A percentile compares a stretch with the other conserved stretches of the same genome.
Conservation (phyloP, 441 rosid species). For the Adansonia rubrostipa region DNA sequence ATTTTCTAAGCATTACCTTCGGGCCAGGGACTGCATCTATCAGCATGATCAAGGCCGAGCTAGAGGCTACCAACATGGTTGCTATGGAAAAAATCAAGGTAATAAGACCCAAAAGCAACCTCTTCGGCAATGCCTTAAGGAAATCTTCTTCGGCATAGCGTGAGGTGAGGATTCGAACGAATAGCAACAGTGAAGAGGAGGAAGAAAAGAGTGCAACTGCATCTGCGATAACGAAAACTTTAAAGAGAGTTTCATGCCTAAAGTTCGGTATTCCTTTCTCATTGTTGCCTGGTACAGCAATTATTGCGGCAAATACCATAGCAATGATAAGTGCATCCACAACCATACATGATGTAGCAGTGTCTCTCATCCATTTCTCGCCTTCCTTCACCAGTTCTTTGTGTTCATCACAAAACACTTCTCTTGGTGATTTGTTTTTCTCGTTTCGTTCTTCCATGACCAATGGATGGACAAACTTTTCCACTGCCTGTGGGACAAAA, state of each 20-base stretch:
- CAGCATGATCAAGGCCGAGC: background rate
- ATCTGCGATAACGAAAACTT: slow-evolving; percentile 24
- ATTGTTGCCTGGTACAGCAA: slow-evolving; percentile 38
- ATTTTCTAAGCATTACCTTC: background rate
- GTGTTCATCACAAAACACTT: slow-evolving; percentile 22
- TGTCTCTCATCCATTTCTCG: slow-evolving; percentile 33
- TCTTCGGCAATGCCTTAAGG: slow-evolving; percentile 20
- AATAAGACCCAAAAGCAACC: slow-evolving; percentile 19
- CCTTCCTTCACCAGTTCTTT: background rate
- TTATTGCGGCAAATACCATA: slow-evolving; percentile 19
- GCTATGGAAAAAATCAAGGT: slow-evolving; percentile 23
- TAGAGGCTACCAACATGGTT: slow-evolving; percentile 23
- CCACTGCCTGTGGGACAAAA: background rate
- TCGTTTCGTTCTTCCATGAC: background rate
- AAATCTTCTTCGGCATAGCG: slow-evolving; percentile 28
- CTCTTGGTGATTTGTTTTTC: background rate
- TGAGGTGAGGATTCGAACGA: slow-evolving; percentile 30
- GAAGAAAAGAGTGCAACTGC: slow-evolving; percentile 26
- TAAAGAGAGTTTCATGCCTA: background rate
- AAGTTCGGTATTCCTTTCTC: slow-evolving; percentile 31
- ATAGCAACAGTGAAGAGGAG: slow-evolving; percentile 21
- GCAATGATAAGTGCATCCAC: slow-evolving; percentile 45
- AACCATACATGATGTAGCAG: slow-evolving; percentile 32
- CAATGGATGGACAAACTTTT: background rate
- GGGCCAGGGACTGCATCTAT: background rate